Conservation (phyloP, 2,329 filamentous ascomycete genomes). For the Chaetomium olivaceum region DNA sequence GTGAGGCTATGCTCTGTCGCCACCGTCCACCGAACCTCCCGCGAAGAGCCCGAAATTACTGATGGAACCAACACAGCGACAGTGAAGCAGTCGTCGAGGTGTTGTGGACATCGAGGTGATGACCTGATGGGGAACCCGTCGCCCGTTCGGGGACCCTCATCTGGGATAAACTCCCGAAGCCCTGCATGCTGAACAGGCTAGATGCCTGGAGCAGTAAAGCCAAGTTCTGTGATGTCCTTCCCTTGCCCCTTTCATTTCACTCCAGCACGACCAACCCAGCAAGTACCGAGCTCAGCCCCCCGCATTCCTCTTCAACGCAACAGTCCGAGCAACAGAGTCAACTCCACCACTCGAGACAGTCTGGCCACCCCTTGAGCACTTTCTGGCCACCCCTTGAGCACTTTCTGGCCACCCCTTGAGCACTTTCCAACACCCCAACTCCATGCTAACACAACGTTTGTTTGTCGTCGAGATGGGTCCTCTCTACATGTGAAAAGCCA, state of each 20-base stretch:
- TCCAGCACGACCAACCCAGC: neutral
- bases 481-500: neutral
- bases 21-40: neutral
- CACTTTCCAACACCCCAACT: neutral
- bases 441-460: neutral
- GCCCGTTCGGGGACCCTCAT: neutral
- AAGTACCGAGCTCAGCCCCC: neutral
- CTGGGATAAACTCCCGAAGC: neutral
- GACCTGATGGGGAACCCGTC: neutral
- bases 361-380: neutral
- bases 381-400: too few species aligned
- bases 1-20: neutral
- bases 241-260: neutral
- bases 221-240: neutral
- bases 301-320: neutral
- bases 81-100: neutral
- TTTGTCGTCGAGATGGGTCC: neutral
- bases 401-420: too few species aligned
- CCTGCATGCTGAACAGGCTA: neutral
- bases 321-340: neutral
- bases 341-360: neutral
- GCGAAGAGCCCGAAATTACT: neutral
- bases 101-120: neutral
- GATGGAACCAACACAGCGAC: neutral
- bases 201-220: slow-evolving; percentile 1